A percentile compares a stretch with the other conserved stretches of the same genome.
Conservation (phyloP, 305 asterid species). For the Fraxinus nigra region DNA sequence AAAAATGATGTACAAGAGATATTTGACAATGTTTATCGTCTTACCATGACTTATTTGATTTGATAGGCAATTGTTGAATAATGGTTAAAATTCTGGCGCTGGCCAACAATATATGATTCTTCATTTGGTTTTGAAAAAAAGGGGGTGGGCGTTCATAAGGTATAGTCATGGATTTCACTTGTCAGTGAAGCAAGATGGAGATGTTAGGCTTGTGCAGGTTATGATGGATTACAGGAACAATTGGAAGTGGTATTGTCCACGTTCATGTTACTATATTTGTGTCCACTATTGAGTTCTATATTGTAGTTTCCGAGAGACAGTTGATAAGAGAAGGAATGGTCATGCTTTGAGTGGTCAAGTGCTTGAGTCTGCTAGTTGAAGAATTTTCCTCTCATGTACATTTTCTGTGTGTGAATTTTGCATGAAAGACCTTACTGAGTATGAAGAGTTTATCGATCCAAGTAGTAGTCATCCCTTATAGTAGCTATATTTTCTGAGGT, state of each 20-base stretch:
- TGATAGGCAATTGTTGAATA: background rate
- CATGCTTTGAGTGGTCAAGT: slow-evolving; percentile 14
- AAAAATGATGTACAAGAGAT: background rate
- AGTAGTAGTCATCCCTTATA: background rate
- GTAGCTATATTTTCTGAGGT: background rate
- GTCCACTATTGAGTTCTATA: background rate
- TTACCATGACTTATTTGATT: background rate
- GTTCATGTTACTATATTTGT: slow-evolving; percentile 1
- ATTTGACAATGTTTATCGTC: background rate
- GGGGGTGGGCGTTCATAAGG: background rate
- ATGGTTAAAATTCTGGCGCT: background rate
- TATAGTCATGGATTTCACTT: background rate
- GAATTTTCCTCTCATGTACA: background rate
- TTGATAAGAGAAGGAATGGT: slow-evolving; percentile 7
- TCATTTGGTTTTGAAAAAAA: background rate
- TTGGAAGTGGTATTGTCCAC: slow-evolving; percentile 4
- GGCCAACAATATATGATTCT: background rate
- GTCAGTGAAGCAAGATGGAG: background rate
- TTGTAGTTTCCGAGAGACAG: slow-evolving; percentile 6
- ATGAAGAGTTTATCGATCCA: background rate
- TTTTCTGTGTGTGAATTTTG: background rate
- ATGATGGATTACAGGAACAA: background rate
- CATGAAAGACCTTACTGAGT: background rate
- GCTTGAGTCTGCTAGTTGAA: background rate
- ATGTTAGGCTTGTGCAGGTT: background rate